Percentiles rank a stretch among this genome's conserved stretches.
phyloP scores from a whole-genome alignment of 1,139 yeast species.

The Zhuliangozyma blackwelliae region DNA sequence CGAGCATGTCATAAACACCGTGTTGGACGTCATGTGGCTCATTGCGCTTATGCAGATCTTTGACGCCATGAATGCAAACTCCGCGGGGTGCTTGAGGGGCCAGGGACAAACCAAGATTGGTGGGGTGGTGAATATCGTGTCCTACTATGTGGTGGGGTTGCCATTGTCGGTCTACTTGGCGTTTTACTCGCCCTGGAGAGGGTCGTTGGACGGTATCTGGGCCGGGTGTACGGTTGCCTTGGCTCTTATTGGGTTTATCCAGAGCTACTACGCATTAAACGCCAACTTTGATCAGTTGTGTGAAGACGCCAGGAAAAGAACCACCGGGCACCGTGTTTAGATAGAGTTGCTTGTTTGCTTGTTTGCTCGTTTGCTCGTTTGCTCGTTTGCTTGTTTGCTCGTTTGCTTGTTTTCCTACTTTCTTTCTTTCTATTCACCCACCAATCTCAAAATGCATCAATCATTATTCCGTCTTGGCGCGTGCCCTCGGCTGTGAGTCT shows the following conservation, averaged over 20 bases:
- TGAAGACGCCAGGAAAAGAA: slow-evolving; percentile 40
- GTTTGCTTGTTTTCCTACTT: not conserved
- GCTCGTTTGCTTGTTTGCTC: not conserved
- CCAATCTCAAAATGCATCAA: slow-evolving; percentile 30
- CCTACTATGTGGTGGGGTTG: slow-evolving; percentile 51
- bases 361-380: not conserved
- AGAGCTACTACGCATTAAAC: slow-evolving; percentile 38
- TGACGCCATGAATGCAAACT: slow-evolving; percentile 55
- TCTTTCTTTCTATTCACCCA: too few species aligned
- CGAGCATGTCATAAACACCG: slow-evolving; percentile 35
- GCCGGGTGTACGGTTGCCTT: slow-evolving; percentile 49
- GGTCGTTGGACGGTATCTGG: slow-evolving; percentile 52
- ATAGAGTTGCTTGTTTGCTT: not conserved
- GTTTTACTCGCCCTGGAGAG: slow-evolving; percentile 43
- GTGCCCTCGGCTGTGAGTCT: slow-evolving; percentile 26
- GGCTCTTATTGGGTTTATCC: slow-evolving; percentile 49
- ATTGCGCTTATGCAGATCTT: slow-evolving; percentile 54
- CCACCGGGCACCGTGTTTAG: slow-evolving; percentile 14
- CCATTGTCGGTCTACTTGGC: slow-evolving; percentile 47
- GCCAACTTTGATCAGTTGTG: slow-evolving; percentile 39
- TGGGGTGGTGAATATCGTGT: slow-evolving; percentile 49
- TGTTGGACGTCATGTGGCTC: slow-evolving; percentile 45
- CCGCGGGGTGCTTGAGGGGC: slow-evolving; percentile 59
- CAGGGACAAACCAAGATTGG: slow-evolving; percentile 60
- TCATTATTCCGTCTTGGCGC: slow-evolving; percentile 33